A percentile compares a stretch with the other conserved stretches of the same genome.
Conservation (phyloP, 2,329 filamentous ascomycete species). For the Colletotrichum sp. region DNA sequence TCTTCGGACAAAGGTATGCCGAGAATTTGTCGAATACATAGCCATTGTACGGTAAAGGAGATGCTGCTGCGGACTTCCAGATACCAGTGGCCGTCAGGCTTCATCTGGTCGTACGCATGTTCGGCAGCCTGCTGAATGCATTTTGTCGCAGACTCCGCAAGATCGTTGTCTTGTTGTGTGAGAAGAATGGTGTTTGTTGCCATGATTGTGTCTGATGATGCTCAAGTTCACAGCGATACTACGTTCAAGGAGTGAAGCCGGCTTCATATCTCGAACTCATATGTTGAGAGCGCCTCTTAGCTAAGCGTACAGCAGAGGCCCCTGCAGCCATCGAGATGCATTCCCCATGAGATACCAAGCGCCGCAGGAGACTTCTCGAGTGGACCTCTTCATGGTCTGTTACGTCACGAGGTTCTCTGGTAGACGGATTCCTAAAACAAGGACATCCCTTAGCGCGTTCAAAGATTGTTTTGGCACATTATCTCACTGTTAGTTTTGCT, state of each 20-base stretch:
- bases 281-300: neutral
- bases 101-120: conserved; percentile 3
- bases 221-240: accelerated
- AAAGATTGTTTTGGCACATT: no score
- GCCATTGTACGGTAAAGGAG: neutral
- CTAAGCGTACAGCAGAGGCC: neutral
- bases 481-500: neutral
- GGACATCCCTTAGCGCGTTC: neutral
- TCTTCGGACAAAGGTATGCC: neutral
- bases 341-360: neutral
- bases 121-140: neutral
- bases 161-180: neutral
- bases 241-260: neutral
- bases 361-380: neutral
- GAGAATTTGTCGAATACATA: neutral
- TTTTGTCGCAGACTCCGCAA: neutral
- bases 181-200: neutral
- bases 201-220: neutral
- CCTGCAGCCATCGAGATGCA: neutral
- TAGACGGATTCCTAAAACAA: neutral
- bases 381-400: neutral
- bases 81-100: conserved; percentile 2
- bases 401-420: neutral
- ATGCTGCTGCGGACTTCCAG: neutral
- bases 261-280: neutral